phyloP scores from a whole-genome alignment of 345 rosid species.

The Microcos paniculata region DNA sequence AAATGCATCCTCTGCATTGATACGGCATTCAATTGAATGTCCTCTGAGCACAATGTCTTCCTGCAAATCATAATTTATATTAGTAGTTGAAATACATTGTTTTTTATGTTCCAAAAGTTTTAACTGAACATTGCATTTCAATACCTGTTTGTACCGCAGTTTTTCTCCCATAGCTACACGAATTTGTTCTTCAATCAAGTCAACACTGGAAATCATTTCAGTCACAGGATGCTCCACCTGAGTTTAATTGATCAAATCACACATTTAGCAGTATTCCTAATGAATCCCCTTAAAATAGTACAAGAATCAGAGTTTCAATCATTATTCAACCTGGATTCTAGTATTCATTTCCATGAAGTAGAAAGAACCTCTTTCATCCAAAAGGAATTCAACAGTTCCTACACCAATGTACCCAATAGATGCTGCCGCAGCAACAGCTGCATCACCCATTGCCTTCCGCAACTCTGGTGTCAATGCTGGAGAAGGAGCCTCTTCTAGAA shows the following conservation, averaged over 20 bases:
- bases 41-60: slow-evolving; percentile 95
- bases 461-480: slow-evolving; percentile 94
- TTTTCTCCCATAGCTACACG: slow-evolving; percentile 98
- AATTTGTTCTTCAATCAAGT: slow-evolving; percentile 97
- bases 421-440: slow-evolving; percentile 99
- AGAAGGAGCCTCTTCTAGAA: slow-evolving; percentile 98
- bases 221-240: slow-evolving; percentile 99
- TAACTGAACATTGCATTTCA: background rate
- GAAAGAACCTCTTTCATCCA: slow-evolving; percentile 97
- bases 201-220: slow-evolving; percentile 96
- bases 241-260: slow-evolving; percentile 12
- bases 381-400: slow-evolving; percentile 94
- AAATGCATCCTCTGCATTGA: slow-evolving; percentile 98
- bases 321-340: slow-evolving; percentile 76
- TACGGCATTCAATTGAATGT: slow-evolving; percentile 97
- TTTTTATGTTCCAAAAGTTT: background rate
- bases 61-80: slow-evolving; percentile 37
- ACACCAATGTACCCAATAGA: slow-evolving; percentile 97
- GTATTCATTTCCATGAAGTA: slow-evolving; percentile 99
- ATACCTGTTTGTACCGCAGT: slow-evolving; percentile 82
- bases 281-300: slow-evolving; percentile 1
- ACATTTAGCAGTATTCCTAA: slow-evolving; percentile 9
- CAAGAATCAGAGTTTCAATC: slow-evolving; percentile 1
- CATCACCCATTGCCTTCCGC: slow-evolving; percentile 99
- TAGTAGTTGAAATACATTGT: background rate